Conservation (phyloP, 164 flowering plant species). For the Aristolochia californica region DNA sequence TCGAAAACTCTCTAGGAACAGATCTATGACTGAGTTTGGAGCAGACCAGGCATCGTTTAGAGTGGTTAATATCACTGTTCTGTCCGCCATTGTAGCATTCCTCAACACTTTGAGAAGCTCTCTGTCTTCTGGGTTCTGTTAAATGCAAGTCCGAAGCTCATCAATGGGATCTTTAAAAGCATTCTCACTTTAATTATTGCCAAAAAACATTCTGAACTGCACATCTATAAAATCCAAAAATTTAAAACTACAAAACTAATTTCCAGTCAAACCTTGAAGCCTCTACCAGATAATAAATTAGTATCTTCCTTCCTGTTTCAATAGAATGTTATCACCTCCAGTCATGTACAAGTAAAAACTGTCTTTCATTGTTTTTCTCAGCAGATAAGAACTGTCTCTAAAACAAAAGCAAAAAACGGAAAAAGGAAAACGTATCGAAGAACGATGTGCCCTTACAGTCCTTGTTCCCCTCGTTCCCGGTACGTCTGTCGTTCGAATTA, state of each 20-base stretch:
- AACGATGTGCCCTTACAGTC: background rate
- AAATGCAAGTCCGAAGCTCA: too few species aligned
- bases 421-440: background rate
- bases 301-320: too few species aligned
- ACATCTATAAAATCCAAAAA: background rate
- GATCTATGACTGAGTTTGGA: slow-evolving; percentile 27
- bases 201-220: background rate
- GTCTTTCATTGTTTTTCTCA: too few species aligned
- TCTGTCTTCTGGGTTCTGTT: slow-evolving; percentile 6
- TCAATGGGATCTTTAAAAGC: too few species aligned
- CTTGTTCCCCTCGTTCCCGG: background rate
- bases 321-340: too few species aligned
- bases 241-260: background rate
- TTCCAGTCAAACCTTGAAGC: background rate
- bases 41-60: slow-evolving; percentile 28
- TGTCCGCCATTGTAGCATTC: slow-evolving; percentile 21
- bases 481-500: background rate
- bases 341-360: too few species aligned
- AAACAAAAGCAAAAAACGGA: background rate
- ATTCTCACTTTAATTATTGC: background rate
- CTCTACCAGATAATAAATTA: too few species aligned
- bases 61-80: slow-evolving; percentile 28
- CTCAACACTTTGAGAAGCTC: slow-evolving; percentile 14
- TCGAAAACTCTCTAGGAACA: slow-evolving; percentile 33
- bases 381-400: too few species aligned